Evolutionary conservation across 768 basidiomycete species (phyloP), one percentile per base, ranked within the genome.

Genomic region (Dioszegia aurantiaca): DNA sequence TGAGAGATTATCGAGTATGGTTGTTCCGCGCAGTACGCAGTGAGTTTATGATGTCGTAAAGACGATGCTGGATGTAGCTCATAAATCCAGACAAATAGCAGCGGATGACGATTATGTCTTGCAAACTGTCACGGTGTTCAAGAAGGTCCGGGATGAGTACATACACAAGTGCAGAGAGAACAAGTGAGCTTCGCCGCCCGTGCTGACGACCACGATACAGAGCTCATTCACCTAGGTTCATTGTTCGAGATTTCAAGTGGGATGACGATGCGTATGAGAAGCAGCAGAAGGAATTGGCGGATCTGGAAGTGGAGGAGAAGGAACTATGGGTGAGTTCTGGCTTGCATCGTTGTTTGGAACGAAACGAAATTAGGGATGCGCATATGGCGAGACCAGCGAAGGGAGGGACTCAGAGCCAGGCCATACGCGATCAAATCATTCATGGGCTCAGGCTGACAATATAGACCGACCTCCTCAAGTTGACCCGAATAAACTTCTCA

Each of bases 401-500:
- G n/a, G n/a, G n/a, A n/a, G n/a, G n/a, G n/a, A n/a, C n/a, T n/a
- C n/a, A n/a, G n/a, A n/a, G n/a, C n/a, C n/a, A n/a, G n/a, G n/a
- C n/a, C n/a, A n/a, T n/a, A n/a, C n/a, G n/a, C n/a, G n/a, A n/a
- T n/a, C n/a, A n/a, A n/a, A n/a, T n/a, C n/a, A n/a, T n/a, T n/a
- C n/a, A n/a, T n/a, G n/a, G n/a, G n/a, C n/a, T n/a, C 33, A 31
- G 31, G 45, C 63, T 64, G 28, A 58, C 47, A 5, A 16, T 19
- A n/a, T 66, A 98, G 93, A 89, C 90, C 26, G 94, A 99, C 65
- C 83, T 99, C 0, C 80, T 99, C 24, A 84, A 89, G 67, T 76
- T 98, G 36, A 86, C 93, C 36, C 83, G 95, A 55, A 95, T 90
- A 52, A 97, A 94, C 78, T 99, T 98, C 76, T 93, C 92, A 0